These are phyloP conservation scores for Globisporangium rhizosaccharum DNA, from an alignment of 352 stramenopile species.

Conservation along the genomic window DNA sequence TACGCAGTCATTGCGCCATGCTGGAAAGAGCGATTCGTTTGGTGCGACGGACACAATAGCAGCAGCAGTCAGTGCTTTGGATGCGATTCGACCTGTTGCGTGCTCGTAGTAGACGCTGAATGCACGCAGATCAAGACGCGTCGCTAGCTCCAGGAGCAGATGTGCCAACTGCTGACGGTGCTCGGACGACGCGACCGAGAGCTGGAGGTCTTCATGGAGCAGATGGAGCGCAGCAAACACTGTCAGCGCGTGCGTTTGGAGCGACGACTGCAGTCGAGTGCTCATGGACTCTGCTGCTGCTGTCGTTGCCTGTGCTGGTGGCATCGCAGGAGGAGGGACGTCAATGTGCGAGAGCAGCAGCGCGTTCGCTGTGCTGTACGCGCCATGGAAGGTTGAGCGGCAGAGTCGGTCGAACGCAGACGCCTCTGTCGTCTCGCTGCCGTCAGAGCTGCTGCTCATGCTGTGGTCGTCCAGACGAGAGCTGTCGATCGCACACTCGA, in stretches of 20 bases:
- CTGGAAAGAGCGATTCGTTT: not conserved
- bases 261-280: not conserved
- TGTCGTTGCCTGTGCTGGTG: not conserved
- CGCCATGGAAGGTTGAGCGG: constrained; percentile 32
- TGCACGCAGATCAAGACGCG: constrained; percentile 19
- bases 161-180: constrained; percentile 29
- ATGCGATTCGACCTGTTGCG: constrained; percentile 22
- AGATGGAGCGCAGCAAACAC: constrained; percentile 62
- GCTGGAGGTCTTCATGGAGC: constrained; percentile 61
- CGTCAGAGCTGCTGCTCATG: not conserved
- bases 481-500: not conserved
- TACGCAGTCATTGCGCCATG: not conserved
- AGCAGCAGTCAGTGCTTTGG: not conserved
- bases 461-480: too few relatives aligned
- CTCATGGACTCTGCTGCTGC: not conserved
- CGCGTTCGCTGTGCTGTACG: constrained; percentile 38
- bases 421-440: constrained; percentile 6
- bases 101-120: constrained; percentile 52
- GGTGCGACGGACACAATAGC: not conserved
- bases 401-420: constrained; percentile 42
- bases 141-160: constrained; percentile 32
- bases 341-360: constrained; percentile 36
- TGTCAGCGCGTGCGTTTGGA: not conserved
- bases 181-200: constrained; percentile 31
- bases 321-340: constrained; percentile 8